Evolutionary conservation across 169 alveolate species (phyloP).

Genomic region (Theileria annulata): DNA sequence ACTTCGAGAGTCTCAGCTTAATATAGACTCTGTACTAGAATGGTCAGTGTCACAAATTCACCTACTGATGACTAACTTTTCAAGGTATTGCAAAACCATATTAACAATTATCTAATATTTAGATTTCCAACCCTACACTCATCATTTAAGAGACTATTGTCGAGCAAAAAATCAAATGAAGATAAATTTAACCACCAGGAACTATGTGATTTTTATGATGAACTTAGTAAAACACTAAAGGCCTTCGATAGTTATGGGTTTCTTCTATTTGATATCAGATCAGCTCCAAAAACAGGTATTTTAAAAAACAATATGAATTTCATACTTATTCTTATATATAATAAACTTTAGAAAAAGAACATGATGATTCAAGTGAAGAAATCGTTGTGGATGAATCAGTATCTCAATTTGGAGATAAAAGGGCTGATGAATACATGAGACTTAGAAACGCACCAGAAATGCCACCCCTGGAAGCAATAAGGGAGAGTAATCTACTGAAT

Average conservation of each 20-base stretch:
- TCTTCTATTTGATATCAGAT: slow-evolving; percentile 43
- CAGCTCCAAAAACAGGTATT: not conserved
- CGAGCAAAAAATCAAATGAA: not conserved
- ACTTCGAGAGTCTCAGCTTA: slow-evolving; percentile 19
- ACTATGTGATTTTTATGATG: slow-evolving; percentile 63
- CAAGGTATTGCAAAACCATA: slow-evolving; percentile 6
- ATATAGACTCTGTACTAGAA: slow-evolving; percentile 39
- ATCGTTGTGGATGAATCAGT: slow-evolving; percentile 55
- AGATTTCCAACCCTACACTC: slow-evolving; percentile 55
- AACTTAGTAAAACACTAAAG: slow-evolving; percentile 47
- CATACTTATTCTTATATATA: not conserved
- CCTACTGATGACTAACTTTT: slow-evolving; percentile 63
- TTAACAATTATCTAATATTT: not conserved
- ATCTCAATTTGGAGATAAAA: slow-evolving; percentile 64
- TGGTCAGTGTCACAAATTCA: slow-evolving; percentile 68
- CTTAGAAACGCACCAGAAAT: slow-evolving; percentile 66
- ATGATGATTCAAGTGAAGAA: slow-evolving; percentile 9
- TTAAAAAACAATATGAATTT: not conserved
- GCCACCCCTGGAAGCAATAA: slow-evolving; percentile 71
- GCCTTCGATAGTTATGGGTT: slow-evolving; percentile 65
- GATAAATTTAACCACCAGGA: slow-evolving; percentile 43
- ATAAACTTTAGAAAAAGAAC: not conserved
- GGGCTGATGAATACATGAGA: slow-evolving; percentile 53
- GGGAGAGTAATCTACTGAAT: slow-evolving; percentile 58
- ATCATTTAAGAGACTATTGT: slow-evolving; percentile 45